phyloP scores from a whole-genome alignment of 192 early-diverging fungal genomes.

The Phycomyces blakesleeanus region DNA sequence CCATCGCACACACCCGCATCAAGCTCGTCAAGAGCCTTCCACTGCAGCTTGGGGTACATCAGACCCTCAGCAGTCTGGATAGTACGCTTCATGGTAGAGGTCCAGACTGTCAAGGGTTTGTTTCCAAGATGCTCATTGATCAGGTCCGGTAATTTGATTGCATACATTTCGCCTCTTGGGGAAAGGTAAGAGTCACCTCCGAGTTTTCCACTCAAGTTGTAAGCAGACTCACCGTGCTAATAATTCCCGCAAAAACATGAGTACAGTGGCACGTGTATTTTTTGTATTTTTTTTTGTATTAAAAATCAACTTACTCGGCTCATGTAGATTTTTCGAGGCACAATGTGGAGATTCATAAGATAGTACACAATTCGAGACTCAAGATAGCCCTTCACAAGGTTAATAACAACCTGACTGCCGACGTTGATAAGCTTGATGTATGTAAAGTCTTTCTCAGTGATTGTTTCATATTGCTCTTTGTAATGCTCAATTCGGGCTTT shows the following conservation, averaged over 20 bases:
- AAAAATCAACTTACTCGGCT: slow-evolving; percentile 57
- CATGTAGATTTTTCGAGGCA: slow-evolving; percentile 90
- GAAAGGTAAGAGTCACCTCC: slow-evolving; percentile 93
- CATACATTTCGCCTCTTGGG: slow-evolving; percentile 84
- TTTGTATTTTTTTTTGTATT: too few relatives aligned
- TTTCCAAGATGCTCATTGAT: slow-evolving; percentile 75
- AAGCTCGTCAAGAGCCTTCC: slow-evolving; percentile 98
- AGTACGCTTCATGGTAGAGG: slow-evolving; percentile 91
- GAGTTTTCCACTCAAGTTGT: slow-evolving; percentile 87
- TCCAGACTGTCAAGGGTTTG: slow-evolving; percentile 88
- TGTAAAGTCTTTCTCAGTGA: slow-evolving; percentile 68
- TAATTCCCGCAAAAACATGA: too few relatives aligned
- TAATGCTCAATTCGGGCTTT: slow-evolving; percentile 90
- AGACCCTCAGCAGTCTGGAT: slow-evolving; percentile 82
- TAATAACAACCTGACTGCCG: slow-evolving; percentile 85
- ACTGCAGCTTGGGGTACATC: slow-evolving; percentile 84
- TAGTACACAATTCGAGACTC: slow-evolving; percentile 97
- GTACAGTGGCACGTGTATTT: too few relatives aligned
- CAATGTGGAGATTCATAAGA: slow-evolving; percentile 98
- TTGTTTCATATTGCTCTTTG: slow-evolving; percentile 84
- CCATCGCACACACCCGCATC: slow-evolving; percentile 98
- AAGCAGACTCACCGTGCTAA: slow-evolving; percentile 89
- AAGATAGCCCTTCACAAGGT: slow-evolving; percentile 92
- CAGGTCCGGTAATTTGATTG: slow-evolving; percentile 75
- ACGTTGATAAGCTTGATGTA: slow-evolving; percentile 97